These are phyloP conservation scores for Lachancea waltii DNA, from an alignment of 805 yeast species.

Conservation along the genomic window DNA sequence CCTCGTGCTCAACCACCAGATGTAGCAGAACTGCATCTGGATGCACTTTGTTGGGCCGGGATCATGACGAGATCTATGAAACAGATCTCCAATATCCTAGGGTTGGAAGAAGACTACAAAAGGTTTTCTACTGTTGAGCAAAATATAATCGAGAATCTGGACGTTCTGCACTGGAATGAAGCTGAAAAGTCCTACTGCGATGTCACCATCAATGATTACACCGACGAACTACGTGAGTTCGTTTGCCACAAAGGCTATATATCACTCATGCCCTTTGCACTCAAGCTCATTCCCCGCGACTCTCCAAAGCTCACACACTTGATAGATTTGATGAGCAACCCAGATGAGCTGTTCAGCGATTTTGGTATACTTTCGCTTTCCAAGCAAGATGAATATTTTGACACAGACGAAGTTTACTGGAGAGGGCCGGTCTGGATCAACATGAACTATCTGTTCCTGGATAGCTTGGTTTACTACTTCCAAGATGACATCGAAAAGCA, in stretches of 20 bases:
- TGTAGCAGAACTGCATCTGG: constrained; percentile 85
- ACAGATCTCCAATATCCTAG: constrained; percentile 59
- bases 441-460: constrained; percentile 77
- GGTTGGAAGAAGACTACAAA: constrained; percentile 50
- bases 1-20: constrained; percentile 82
- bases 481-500: constrained; percentile 16
- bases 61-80: constrained; percentile 82
- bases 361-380: constrained; percentile 82
- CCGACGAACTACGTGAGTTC: constrained; percentile 47
- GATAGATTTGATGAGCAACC: constrained; percentile 56
- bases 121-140: constrained; percentile 47
- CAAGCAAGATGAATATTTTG: constrained; percentile 54
- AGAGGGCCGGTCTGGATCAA: constrained; percentile 91
- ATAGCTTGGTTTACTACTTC: constrained; percentile 55
- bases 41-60: constrained; percentile 87
- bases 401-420: constrained; percentile 90
- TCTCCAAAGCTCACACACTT: constrained; percentile 45
- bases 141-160: constrained; percentile 57
- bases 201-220: constrained; percentile 60
- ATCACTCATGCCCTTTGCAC: constrained; percentile 75
- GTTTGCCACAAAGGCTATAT: constrained; percentile 91
- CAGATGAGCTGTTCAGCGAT: constrained; percentile 66
- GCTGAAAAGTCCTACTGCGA: constrained; percentile 71
- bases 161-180: constrained; percentile 74
- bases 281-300: constrained; percentile 51